Evolutionary conservation across 768 basidiomycete species (phyloP).

Genomic region (Suillus spraguei): DNA sequence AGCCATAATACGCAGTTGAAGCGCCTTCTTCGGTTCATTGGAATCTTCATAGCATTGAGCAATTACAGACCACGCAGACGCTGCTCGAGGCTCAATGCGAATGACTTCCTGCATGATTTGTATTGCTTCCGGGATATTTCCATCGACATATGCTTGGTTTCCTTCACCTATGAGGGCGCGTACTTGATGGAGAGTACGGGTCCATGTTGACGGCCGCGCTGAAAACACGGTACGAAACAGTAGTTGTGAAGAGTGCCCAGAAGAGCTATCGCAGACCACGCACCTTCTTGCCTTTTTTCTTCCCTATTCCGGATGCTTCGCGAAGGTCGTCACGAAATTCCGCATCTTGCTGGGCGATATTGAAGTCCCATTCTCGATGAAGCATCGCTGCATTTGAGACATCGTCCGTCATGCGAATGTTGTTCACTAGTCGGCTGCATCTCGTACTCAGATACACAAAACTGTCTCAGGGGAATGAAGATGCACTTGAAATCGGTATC

Average conservation of each 20-base stretch:
- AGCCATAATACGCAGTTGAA: constrained; percentile 87
- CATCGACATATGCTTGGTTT: constrained; percentile 83
- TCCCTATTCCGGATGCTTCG: constrained; percentile 73
- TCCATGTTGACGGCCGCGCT: constrained; percentile 51
- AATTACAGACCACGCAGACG: constrained; percentile 84
- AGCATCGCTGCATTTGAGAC: constrained; percentile 47
- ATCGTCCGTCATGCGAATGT: constrained; percentile 58
- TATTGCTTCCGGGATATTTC: constrained; percentile 66
- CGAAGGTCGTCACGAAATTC: constrained; percentile 77
- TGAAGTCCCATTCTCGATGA: constrained; percentile 74
- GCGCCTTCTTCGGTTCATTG: constrained; percentile 65
- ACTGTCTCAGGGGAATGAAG: constrained; percentile 10
- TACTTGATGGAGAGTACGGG: constrained; percentile 71
- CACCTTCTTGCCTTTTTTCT: constrained; percentile 48
- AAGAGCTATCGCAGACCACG: constrained; percentile 14
- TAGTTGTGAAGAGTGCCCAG: neutral
- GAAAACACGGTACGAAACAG: constrained; percentile 5
- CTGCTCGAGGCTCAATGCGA: constrained; percentile 86
- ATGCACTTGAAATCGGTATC: constrained; percentile 64
- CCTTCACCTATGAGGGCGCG: constrained; percentile 80
- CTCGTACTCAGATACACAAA: neutral
- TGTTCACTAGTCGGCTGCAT: constrained; percentile 65
- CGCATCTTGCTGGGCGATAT: constrained; percentile 64
- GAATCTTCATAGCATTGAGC: constrained; percentile 82
- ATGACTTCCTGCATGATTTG: constrained; percentile 90